Evolutionary conservation across 768 basidiomycete species (phyloP).

Genomic region (Boletus subparvulus): DNA sequence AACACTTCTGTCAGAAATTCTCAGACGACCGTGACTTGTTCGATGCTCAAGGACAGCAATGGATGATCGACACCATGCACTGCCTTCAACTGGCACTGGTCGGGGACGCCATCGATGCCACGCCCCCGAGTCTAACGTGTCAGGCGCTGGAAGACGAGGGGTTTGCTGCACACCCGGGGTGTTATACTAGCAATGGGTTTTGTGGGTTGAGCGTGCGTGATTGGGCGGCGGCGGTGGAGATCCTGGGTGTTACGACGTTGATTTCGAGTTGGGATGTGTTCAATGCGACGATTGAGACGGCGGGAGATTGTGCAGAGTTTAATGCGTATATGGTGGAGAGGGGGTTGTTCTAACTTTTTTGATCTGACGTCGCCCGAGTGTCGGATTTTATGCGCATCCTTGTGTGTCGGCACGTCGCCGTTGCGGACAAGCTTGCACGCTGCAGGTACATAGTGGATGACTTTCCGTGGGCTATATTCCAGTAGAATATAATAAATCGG

Average conservation of each 20-base stretch:
- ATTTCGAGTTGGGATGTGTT: conserved; percentile 20
- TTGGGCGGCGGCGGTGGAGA: conserved; percentile 39
- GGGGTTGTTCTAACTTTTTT: conserved; percentile 6
- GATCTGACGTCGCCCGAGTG: no score
- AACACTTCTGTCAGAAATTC: conserved; percentile 42
- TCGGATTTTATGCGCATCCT: no score
- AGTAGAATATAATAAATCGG: no score
- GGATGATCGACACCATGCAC: conserved; percentile 47
- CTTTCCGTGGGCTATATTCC: no score
- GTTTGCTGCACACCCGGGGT: conserved; percentile 42
- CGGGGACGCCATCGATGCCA: conserved; percentile 30
- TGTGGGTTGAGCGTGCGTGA: conserved; percentile 37
- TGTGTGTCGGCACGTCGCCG: no score
- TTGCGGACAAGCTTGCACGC: no score
- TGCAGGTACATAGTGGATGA: no score
- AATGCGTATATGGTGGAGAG: conserved; percentile 11
- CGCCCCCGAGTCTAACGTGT: conserved; percentile 28
- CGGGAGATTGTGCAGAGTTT: conserved; percentile 10
- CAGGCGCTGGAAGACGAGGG: conserved; percentile 36
- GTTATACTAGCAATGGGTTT: conserved; percentile 43
- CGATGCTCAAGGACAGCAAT: conserved; percentile 36
- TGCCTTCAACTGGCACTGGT: conserved; percentile 46
- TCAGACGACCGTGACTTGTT: conserved; percentile 29
- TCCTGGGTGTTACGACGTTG: conserved; percentile 19
- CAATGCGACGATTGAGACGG: conserved; percentile 10